These are phyloP conservation scores for Macrocystidia cucumis DNA, from an alignment of 1,284 basidiomycete genomes.

Conservation along the genomic window DNA sequence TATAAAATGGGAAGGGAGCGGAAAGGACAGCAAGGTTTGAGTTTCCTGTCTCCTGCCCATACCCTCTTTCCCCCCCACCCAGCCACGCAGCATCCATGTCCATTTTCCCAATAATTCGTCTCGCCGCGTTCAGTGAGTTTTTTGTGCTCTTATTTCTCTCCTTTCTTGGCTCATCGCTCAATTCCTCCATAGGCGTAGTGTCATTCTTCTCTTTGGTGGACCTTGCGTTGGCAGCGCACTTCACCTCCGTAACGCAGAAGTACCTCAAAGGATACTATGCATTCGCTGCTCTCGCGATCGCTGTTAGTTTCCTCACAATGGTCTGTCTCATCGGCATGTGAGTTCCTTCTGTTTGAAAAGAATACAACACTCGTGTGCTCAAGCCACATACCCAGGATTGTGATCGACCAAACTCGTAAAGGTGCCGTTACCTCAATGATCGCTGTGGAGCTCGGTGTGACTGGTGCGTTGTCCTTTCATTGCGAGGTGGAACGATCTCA, in stretches of 20 bases:
- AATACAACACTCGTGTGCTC: constrained; percentile 20
- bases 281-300: constrained; percentile 35
- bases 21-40: not conserved
- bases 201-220: constrained; percentile 13
- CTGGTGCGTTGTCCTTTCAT: constrained; percentile 22
- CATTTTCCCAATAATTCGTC: constrained; percentile 10
- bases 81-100: constrained; percentile 1
- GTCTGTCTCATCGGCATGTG: constrained; percentile 40
- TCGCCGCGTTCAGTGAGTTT: constrained; percentile 9
- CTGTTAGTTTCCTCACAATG: constrained; percentile 32
- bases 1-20: not conserved
- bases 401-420: constrained; percentile 30
- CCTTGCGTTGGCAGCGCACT: constrained; percentile 19
- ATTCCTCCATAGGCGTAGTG: not conserved
- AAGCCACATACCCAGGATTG: constrained; percentile 21
- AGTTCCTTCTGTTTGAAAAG: constrained; percentile 10
- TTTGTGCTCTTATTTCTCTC: constrained; percentile 9
- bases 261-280: constrained; percentile 16
- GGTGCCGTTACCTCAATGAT: constrained; percentile 37
- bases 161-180: constrained; percentile 9
- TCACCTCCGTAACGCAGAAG: constrained; percentile 15
- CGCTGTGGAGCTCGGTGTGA: constrained; percentile 32
- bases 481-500: constrained; percentile 31
- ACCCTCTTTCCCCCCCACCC: constrained; percentile 5
- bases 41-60: not conserved